Evolutionary conservation across 2,329 filamentous ascomycete genomes (phyloP).

Genomic region (Talaromyces sp.): DNA sequence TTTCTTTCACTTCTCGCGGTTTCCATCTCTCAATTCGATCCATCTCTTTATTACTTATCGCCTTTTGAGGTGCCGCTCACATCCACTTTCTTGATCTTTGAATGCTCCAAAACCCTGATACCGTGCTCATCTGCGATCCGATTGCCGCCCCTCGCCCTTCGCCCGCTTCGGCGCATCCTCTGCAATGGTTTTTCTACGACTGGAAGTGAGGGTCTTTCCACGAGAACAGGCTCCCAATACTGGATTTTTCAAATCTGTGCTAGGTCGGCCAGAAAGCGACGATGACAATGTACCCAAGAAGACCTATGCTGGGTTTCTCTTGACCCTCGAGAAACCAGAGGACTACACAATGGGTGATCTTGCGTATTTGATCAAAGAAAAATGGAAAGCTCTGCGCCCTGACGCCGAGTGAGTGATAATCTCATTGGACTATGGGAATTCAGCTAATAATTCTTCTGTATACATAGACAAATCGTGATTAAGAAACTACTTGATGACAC

Average conservation of each 20-base stretch:
- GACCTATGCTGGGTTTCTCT: constrained; percentile 31
- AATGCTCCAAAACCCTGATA: no score
- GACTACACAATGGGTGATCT: constrained; percentile 33
- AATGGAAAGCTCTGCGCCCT: constrained; percentile 39
- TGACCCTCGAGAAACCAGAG: constrained; percentile 36
- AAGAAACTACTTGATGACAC: constrained; percentile 42
- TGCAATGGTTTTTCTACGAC: constrained; percentile 41
- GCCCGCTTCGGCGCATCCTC: not conserved
- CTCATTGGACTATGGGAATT: no score
- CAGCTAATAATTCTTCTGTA: not conserved
- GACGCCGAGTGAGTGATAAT: constrained; percentile 35
- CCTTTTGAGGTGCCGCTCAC: no score
- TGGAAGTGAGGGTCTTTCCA: constrained; percentile 39
- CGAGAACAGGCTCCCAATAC: constrained; percentile 24
- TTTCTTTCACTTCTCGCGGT: no score
- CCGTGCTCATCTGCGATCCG: no score
- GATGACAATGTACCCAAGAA: constrained; percentile 12
- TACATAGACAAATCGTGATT: constrained; percentile 36
- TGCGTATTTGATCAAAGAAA: constrained; percentile 34
- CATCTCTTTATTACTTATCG: no score
- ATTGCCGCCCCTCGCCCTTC: no score
- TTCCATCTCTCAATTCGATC: not conserved
- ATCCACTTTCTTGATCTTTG: no score
- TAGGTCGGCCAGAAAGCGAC: constrained; percentile 8
- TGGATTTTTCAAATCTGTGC: constrained; percentile 18